Evolutionary conservation across 2,329 filamentous ascomycete genomes (phyloP), one percentile per base, ranked within the genome.

Genomic region (Phoma sp.): DNA sequence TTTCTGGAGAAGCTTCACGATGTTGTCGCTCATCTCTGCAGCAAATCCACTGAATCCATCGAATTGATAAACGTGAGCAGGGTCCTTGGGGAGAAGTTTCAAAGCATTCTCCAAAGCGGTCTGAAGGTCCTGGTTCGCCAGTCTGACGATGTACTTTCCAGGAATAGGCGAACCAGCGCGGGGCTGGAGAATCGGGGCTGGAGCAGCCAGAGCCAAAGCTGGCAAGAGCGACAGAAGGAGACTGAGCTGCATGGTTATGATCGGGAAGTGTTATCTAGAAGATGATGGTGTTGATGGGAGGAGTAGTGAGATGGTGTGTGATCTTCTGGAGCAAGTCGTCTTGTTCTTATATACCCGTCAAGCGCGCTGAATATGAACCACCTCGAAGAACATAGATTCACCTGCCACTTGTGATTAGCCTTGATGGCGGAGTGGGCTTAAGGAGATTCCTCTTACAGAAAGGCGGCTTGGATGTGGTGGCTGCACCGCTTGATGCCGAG

Each of bases 121-220:
- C 10, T 70, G 55, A 36, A 68, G 53, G 55, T 67, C 64, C 33
- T 70, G 66, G 39, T 74, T 68, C 70, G 78, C 78, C 55, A 80
- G 52, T 70, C 77, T 79, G 65, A 80, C 74, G 46, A 80, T 78
- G 68, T 77, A 80, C 61, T 76, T 75, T 60, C 72, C 73, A 5
- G 75, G 73, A 49, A 80, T 72, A 35, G 72, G 61, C 35, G 62
- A 46, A 30, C 71, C 73, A 47, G 66, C 70, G 49, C 72, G 69
- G 27, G 77, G 71, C 25, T 66, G 53, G 36, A 79, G 65, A 60
- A 79, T 46, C 7, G 77, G 77, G 3, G 77, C 75, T n/a, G 61
- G 64, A 27, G 59, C 39, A 39, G 74, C 75, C 29, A 77, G 52
- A 44, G 69, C 73, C 61, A 75, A 51, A 63, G 38, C 47, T 30